phyloP scores from a whole-genome alignment of 768 basidiomycete genomes.

The Russula lepida region DNA sequence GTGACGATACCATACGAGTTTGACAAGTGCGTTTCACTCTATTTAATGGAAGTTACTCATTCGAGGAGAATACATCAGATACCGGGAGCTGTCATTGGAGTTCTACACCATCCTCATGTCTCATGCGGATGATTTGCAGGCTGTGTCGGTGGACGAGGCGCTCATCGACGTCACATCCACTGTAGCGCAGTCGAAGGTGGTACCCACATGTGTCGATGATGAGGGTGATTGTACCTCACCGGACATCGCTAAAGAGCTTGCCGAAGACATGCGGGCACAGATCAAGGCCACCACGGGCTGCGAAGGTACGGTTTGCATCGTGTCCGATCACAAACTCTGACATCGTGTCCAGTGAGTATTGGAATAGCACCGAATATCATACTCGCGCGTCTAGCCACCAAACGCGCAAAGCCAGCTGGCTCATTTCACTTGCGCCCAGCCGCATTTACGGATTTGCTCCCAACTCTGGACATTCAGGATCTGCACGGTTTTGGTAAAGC shows the following conservation, averaged over 20 bases:
- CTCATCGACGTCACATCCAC: slow-evolving; percentile 76
- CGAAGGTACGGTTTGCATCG: slow-evolving; percentile 46
- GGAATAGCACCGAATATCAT: slow-evolving; percentile 90
- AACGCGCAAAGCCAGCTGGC: slow-evolving; percentile 84
- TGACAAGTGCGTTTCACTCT: slow-evolving; percentile 44
- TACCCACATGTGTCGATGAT: slow-evolving; percentile 23
- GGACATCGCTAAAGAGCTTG: slow-evolving; percentile 70
- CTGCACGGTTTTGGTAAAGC: slow-evolving; percentile 83
- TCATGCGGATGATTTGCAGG: slow-evolving; percentile 85
- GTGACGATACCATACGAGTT: slow-evolving; percentile 91
- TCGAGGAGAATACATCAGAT: slow-evolving; percentile 39
- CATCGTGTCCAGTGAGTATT: slow-evolving; percentile 59
- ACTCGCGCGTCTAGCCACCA: slow-evolving; percentile 85
- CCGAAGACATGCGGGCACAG: slow-evolving; percentile 71
- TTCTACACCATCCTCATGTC: slow-evolving; percentile 92
- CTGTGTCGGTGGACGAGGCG: slow-evolving; percentile 95
- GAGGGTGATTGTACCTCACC: slow-evolving; percentile 22
- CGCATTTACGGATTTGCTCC: slow-evolving; percentile 47
- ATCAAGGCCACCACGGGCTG: slow-evolving; percentile 76
- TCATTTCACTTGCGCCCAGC: slow-evolving; percentile 62
- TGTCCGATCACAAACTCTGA: slow-evolving; percentile 2
- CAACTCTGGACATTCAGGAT: slow-evolving; percentile 65
- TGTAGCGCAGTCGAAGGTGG: slow-evolving; percentile 33
- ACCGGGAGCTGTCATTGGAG: slow-evolving; percentile 71
- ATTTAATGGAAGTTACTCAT: not conserved